phyloP scores from a whole-genome alignment of 345 rosid genomes.

The Salix viminalis region DNA sequence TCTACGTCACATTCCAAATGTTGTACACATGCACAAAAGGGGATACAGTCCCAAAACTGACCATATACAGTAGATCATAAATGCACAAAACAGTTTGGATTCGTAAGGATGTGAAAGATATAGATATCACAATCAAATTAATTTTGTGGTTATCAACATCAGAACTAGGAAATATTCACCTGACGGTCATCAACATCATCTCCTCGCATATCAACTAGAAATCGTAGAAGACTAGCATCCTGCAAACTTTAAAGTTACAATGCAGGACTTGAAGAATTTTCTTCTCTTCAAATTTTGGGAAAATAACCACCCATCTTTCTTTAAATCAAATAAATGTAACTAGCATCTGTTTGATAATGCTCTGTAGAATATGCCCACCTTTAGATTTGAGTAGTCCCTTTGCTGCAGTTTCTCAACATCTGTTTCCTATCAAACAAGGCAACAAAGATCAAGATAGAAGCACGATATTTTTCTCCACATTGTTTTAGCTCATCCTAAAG shows the following conservation, averaged over 20 bases:
- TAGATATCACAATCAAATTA: not conserved
- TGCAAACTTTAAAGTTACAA: constrained; percentile 34
- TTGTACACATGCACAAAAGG: no score
- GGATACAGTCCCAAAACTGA: no score
- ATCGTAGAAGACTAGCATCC: constrained; percentile 93
- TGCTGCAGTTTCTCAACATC: constrained; percentile 88
- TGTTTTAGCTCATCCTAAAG: not conserved
- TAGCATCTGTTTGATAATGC: not conserved
- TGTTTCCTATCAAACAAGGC: constrained; percentile 53
- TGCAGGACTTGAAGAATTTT: constrained; percentile 4
- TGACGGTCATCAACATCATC: constrained; percentile 80
- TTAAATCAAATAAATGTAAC: not conserved
- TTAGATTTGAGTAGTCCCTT: constrained; percentile 74
- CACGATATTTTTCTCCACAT: not conserved
- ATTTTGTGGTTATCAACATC: not conserved
- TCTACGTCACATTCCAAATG: no score
- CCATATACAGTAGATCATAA: no score
- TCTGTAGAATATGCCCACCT: constrained; percentile 36
- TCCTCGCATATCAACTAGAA: constrained; percentile 92
- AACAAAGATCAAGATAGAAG: constrained; percentile 15
- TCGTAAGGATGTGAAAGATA: no score
- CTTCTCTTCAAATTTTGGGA: no score
- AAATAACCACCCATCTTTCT: no score
- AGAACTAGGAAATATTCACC: constrained; percentile 35
- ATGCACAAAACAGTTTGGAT: no score